phyloP scores from a whole-genome alignment of 208 protist species.

The Angomonas deanei region DNA sequence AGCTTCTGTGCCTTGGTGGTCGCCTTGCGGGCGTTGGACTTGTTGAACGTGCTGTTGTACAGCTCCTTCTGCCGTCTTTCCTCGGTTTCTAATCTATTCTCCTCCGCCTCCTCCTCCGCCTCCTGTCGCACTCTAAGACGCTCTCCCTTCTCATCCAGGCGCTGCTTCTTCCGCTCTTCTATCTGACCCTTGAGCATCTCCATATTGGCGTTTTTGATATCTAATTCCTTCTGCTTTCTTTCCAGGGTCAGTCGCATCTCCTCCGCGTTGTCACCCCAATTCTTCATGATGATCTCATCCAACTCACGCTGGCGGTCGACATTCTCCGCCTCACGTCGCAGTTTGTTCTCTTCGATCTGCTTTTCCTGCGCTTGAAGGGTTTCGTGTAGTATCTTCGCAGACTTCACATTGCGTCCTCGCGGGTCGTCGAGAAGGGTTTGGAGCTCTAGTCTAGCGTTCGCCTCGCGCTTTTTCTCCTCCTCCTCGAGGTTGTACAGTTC shows the following conservation, averaged over 20 bases:
- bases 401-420: constrained; percentile 56
- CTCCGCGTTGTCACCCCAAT: constrained; percentile 45
- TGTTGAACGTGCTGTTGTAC: constrained; percentile 47
- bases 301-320: constrained; percentile 17
- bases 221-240: constrained; percentile 45
- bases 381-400: constrained; percentile 51
- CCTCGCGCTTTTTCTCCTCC: constrained; percentile 46
- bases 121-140: constrained; percentile 23
- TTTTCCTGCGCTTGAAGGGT: constrained; percentile 56
- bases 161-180: constrained; percentile 34
- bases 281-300: constrained; percentile 28
- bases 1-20: constrained; percentile 46
- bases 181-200: constrained; percentile 66
- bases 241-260: constrained; percentile 38
- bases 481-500: constrained; percentile 50
- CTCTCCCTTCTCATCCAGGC: constrained; percentile 27
- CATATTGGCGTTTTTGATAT: constrained; percentile 67
- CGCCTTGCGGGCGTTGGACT: constrained; percentile 18
- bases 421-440: constrained; percentile 66
- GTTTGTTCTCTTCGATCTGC: constrained; percentile 60
- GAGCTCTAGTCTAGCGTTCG: constrained; percentile 39
- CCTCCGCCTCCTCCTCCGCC: constrained; percentile 54
- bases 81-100: constrained; percentile 39
- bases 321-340: constrained; percentile 25
- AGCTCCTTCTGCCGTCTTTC: constrained; percentile 18